phyloP scores from a whole-genome alignment of 306 rosid species.

The Vigna mungo region DNA sequence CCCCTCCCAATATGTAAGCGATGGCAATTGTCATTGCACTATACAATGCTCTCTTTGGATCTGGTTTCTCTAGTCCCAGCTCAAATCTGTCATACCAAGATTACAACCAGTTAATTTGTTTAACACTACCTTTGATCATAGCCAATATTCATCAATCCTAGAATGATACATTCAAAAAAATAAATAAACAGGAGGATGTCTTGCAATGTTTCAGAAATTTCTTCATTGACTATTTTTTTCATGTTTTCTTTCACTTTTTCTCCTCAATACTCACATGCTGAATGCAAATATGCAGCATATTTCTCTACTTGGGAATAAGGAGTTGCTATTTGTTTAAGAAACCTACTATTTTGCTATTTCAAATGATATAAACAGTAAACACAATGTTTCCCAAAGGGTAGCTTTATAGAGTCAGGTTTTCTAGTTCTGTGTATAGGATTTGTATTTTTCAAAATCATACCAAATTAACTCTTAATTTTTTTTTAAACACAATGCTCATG shows the following conservation, averaged over 20 bases:
- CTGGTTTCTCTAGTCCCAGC: slow-evolving; percentile 91
- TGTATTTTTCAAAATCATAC: background rate
- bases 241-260: background rate
- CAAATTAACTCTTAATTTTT: background rate
- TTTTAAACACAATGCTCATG: background rate
- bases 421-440: background rate
- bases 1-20: slow-evolving; percentile 82
- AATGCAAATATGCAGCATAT: background rate
- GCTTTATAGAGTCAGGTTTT: background rate
- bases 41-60: slow-evolving; percentile 88
- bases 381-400: background rate
- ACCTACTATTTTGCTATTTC: no score
- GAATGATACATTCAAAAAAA: slow-evolving; percentile 21
- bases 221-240: background rate
- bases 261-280: background rate
- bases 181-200: background rate
- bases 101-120: slow-evolving; percentile 4
- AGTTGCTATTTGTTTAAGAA: no score
- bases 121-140: background rate
- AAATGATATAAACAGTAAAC: background rate
- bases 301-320: background rate
- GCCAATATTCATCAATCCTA: background rate
- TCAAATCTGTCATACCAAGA: slow-evolving; percentile 68
- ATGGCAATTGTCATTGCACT: slow-evolving; percentile 87
- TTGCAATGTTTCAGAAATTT: background rate